Percentiles rank a stretch among this genome's conserved stretches.
phyloP scores from a whole-genome alignment of 2,329 filamentous ascomycete species.

The Sporothrix phasma region DNA sequence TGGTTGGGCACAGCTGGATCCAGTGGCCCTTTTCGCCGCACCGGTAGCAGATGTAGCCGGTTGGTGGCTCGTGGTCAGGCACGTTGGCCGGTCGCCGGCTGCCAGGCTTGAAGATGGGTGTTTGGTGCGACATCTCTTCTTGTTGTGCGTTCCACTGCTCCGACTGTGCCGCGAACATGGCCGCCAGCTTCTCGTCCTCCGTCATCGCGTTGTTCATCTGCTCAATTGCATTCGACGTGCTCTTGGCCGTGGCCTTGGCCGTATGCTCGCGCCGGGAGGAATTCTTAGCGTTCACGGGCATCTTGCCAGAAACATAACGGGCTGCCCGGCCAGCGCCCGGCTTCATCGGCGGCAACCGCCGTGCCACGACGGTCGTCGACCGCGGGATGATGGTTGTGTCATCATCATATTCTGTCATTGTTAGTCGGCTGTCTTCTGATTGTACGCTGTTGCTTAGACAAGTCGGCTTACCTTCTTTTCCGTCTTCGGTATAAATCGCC shows the following conservation, averaged over 20 bases:
- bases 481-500: constrained; percentile 86
- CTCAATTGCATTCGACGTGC: constrained; percentile 45
- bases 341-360: constrained; percentile 72
- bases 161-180: constrained; percentile 81
- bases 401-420: constrained; percentile 74
- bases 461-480: constrained; percentile 63
- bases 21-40: constrained; percentile 98
- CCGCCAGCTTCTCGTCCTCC: constrained; percentile 87
- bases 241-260: constrained; percentile 49
- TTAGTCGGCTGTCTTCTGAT: neutral
- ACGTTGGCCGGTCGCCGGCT: constrained; percentile 62
- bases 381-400: constrained; percentile 95
- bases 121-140: constrained; percentile 78
- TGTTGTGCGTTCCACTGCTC: constrained; percentile 91
- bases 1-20: constrained; percentile 98
- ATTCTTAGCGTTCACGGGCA: constrained; percentile 81
- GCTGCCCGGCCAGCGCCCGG: constrained; percentile 83
- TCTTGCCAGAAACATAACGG: constrained; percentile 91
- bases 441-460: too few relatives aligned
- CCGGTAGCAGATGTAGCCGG: constrained; percentile 91
- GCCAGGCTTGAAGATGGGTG: constrained; percentile 50
- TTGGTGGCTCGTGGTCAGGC: constrained; percentile 85
- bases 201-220: constrained; percentile 73
- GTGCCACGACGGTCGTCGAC: constrained; percentile 85
- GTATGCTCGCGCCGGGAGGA: constrained; percentile 55